These are phyloP conservation scores for Pyricularia sp. DNA, from an alignment of 2,329 filamentous ascomycete species.

Conservation along the genomic window DNA sequence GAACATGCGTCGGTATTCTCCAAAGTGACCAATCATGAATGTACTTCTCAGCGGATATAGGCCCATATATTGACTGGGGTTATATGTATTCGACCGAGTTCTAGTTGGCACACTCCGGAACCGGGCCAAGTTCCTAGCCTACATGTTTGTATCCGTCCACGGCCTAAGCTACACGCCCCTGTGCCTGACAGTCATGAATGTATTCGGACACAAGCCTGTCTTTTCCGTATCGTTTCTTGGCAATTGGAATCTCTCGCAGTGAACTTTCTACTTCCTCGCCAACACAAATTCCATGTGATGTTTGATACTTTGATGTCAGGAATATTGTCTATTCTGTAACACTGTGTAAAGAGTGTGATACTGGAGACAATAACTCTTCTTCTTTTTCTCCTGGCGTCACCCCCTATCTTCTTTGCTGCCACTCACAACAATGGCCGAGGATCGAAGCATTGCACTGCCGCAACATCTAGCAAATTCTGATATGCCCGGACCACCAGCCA, in stretches of 20 bases:
- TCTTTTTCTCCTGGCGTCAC: background rate
- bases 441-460: background rate
- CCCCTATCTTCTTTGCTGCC: background rate
- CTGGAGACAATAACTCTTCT: too few relatives aligned
- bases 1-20: too few relatives aligned
- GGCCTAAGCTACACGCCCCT: background rate
- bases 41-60: too few relatives aligned
- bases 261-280: background rate
- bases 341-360: background rate
- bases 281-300: background rate
- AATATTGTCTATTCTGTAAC: background rate
- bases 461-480: too few relatives aligned
- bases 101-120: background rate
- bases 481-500: background rate
- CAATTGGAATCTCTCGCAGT: background rate
- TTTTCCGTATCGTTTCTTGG: background rate
- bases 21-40: too few relatives aligned
- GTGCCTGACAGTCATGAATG: background rate
- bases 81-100: background rate
- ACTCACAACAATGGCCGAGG: background rate
- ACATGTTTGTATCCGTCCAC: background rate
- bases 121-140: background rate
- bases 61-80: too few relatives aligned
- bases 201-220: too few relatives aligned
- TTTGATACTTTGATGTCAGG: background rate